phyloP scores from a whole-genome alignment of 306 rosid species.

The Astragalus membranaceus region DNA sequence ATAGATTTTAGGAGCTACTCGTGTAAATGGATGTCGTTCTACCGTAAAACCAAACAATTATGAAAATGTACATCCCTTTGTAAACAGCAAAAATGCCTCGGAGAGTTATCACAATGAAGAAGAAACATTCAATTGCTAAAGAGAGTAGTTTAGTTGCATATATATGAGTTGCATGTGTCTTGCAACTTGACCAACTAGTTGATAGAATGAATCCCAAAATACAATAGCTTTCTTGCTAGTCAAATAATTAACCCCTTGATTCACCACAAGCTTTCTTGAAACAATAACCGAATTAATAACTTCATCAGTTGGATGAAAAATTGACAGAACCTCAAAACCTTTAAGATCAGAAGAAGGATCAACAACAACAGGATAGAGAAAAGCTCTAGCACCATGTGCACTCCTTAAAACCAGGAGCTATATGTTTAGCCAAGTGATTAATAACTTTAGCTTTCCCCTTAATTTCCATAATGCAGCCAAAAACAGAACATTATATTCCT shows the following conservation, averaged over 20 bases:
- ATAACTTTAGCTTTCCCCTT: constrained; percentile 44
- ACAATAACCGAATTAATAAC: constrained; percentile 62
- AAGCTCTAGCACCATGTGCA: constrained; percentile 66
- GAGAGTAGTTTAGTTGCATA: neutral
- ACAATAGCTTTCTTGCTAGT: no score
- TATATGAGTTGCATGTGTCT: no score
- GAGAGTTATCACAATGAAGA: neutral
- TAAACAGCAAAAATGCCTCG: neutral
- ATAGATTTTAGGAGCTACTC: no score
- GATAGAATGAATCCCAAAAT: no score
- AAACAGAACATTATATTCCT: constrained; percentile 52
- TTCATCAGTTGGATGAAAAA: constrained; percentile 71
- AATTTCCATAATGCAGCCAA: constrained; percentile 61
- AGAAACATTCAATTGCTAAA: neutral
- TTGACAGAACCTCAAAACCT: constrained; percentile 64
- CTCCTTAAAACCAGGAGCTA: constrained; percentile 75
- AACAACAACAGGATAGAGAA: constrained; percentile 64
- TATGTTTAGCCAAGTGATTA: constrained; percentile 47
- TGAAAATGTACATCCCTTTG: neutral
- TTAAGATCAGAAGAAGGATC: constrained; percentile 41
- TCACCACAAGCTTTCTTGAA: constrained; percentile 31
- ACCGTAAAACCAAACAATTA: no score
- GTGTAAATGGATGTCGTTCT: no score
- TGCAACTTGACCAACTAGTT: no score
- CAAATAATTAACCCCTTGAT: constrained; percentile 12